Base-by-base conservation (phyloP, 2,329 filamentous ascomycete species). In the Diaporthe sp. region DNA sequence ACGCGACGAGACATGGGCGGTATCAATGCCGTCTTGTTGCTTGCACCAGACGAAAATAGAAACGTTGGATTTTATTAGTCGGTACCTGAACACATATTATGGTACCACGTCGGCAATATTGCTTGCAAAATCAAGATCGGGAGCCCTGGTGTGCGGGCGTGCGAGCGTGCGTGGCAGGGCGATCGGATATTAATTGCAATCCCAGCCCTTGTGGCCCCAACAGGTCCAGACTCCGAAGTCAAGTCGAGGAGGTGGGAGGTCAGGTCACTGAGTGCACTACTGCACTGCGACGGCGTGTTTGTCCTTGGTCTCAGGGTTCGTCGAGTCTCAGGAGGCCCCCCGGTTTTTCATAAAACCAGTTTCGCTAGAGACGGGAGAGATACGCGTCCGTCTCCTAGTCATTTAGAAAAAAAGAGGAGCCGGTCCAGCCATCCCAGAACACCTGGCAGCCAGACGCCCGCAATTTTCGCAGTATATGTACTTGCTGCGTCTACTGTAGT, bases 301-400 rank as follows among this genome's bases (percentile, higher is more conserved):
- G 65, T 42, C 34, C 42, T 58, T 37, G 22, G 51, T 55, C 49
- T 55, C 65, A 68, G 46, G 62, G 62, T 37, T 44, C 15, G 22
- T 19, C 62, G 39, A 61, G 55, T 39, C 53, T 58, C 62, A 72
- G 73, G 73, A 72, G 73, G 39, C 59, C 42, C 74, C 49, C 44
- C 34, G 6, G 25, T 25, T 67, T 75, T 59, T 61, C 72, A 59
- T 68, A 44, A 75, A 75, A 73, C 74, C 61, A 73, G 69, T 65
- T 62, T 72, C 73, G 68, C 73, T 59, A 73, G 70, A 62, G 58
- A 44, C 37, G 39, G 58, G 25, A 46, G 49, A 62, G 49, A 69
- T 55, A 42, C 42, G 71, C 58, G 71, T 73, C 71, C 55, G 42
- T 42, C 51, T 51, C 44, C 55, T 46, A 61, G 55, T 61, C 44